Percentiles rank a stretch among this genome's conserved stretches.
Evolutionary conservation across 805 yeast genomes (phyloP).

Genomic region (Limtongia smithiae): DNA sequence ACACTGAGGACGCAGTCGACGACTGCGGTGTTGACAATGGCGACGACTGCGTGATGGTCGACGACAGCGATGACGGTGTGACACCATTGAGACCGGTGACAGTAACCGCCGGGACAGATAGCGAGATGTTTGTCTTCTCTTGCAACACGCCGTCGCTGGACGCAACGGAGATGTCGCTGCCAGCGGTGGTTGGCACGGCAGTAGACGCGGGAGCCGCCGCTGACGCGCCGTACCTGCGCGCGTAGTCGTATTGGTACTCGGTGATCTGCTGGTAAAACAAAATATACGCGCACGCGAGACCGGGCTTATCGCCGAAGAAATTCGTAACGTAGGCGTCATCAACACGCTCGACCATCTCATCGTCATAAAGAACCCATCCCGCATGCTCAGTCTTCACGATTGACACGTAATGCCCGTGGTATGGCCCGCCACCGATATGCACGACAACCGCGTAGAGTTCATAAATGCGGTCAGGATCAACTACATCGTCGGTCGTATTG

Average conservation of each 20-base stretch:
- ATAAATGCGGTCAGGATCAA: conserved; percentile 58
- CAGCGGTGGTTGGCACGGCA: conserved; percentile 7
- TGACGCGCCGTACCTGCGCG: conserved; percentile 17
- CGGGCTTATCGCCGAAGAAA: conserved; percentile 85
- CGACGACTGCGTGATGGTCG: conserved; percentile 4
- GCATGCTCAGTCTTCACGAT: conserved; percentile 71
- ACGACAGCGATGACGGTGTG: background rate
- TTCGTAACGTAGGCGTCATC: conserved; percentile 77
- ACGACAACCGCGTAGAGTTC: conserved; percentile 87
- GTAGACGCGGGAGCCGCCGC: conserved; percentile 10
- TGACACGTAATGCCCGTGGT: conserved; percentile 94
- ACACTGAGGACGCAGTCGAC: conserved; percentile 6
- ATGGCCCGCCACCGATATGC: conserved; percentile 96
- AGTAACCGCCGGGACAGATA: background rate
- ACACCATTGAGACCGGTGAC: background rate
- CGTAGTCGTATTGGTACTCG: conserved; percentile 17
- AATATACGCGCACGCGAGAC: conserved; percentile 88
- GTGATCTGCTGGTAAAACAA: conserved; percentile 58
- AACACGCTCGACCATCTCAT: conserved; percentile 88
- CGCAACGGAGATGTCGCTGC: background rate
- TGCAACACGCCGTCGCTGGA: background rate
- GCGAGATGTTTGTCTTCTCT: background rate
- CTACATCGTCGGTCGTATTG: conserved; percentile 56
- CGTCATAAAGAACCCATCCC: conserved; percentile 93
- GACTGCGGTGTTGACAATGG: conserved; percentile 7